Conservation (phyloP, 1,284 basidiomycete genomes). For the Tremellales sp. region DNA sequence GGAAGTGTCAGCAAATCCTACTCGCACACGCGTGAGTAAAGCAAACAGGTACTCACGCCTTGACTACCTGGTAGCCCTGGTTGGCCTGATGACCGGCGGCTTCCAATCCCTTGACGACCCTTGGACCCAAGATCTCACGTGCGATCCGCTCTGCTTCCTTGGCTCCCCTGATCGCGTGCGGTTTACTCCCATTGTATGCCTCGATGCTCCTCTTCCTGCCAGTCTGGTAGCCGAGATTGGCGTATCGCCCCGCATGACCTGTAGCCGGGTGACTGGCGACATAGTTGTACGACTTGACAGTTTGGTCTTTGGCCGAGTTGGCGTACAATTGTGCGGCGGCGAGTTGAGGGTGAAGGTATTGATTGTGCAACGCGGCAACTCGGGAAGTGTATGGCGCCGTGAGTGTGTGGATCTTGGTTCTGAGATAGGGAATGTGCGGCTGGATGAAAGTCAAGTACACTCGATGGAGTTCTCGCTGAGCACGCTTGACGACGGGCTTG, state of each 20-base stretch:
- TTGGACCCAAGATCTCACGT: constrained; percentile 25
- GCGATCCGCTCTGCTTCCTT: constrained; percentile 23
- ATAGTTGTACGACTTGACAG: constrained; percentile 18
- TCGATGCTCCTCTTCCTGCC: constrained; percentile 19
- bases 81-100: constrained; percentile 12
- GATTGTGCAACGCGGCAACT: constrained; percentile 18
- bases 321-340: constrained; percentile 21
- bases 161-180: constrained; percentile 28
- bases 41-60: constrained; percentile 24
- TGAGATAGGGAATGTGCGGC: constrained; percentile 39
- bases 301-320: constrained; percentile 12
- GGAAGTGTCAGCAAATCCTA: neutral
- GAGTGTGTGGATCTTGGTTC: constrained; percentile 24
- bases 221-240: constrained; percentile 20
- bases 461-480: constrained; percentile 22
- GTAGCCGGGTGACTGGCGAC: constrained; percentile 34
- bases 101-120: constrained; percentile 21
- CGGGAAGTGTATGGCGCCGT: constrained; percentile 34
- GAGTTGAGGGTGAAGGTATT: constrained; percentile 27
- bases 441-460: constrained; percentile 39
- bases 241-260: constrained; percentile 23
- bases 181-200: constrained; percentile 29
- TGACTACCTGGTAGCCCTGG: constrained; percentile 15
- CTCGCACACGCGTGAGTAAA: neutral
- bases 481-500: constrained; percentile 34